Evolutionary conservation across 164 flowering plant genomes (phyloP).

Genomic region (Taxillus chinensis): DNA sequence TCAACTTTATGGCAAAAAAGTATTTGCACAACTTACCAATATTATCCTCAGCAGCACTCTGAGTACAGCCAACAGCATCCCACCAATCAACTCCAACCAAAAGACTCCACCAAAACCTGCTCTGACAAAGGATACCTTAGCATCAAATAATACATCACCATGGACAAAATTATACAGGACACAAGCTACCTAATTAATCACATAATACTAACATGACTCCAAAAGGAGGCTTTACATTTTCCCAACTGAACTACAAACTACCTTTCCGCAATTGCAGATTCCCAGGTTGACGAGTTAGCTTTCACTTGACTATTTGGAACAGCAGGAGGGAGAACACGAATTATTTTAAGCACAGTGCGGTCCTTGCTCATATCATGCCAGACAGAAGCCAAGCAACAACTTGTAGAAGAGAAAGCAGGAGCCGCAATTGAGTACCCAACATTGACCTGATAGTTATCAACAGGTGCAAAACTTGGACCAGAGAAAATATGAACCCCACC

Average conservation of each 20-base stretch:
- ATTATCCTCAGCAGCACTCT: constrained; percentile 98
- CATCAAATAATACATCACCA: too few relatives aligned
- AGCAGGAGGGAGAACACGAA: constrained; percentile 94
- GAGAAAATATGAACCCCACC: constrained; percentile 94
- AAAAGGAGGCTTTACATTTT: too few relatives aligned
- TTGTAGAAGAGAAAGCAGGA: constrained; percentile 94
- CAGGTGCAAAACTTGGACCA: constrained; percentile 78
- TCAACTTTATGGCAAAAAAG: not conserved
- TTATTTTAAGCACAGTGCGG: constrained; percentile 68
- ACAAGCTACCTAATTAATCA: too few relatives aligned
- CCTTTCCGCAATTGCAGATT: constrained; percentile 99
- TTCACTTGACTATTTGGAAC: constrained; percentile 58
- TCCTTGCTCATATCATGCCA: constrained; percentile 84
- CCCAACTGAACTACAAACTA: constrained; percentile 7
- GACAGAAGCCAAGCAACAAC: constrained; percentile 96
- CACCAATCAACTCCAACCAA: constrained; percentile 99
- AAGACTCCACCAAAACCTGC: constrained; percentile 99
- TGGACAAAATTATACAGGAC: too few relatives aligned
- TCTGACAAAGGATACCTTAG: constrained; percentile 4
- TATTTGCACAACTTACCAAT: constrained; percentile 43
- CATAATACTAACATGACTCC: too few relatives aligned
- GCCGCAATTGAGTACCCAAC: constrained; percentile 93
- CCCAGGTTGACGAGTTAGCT: constrained; percentile 76
- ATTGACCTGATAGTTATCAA: constrained; percentile 76
- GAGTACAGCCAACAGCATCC: constrained; percentile 99